Base-by-base conservation (phyloP, 2,329 filamentous ascomycete genomes). In the Domatiomyces globalis region DNA sequence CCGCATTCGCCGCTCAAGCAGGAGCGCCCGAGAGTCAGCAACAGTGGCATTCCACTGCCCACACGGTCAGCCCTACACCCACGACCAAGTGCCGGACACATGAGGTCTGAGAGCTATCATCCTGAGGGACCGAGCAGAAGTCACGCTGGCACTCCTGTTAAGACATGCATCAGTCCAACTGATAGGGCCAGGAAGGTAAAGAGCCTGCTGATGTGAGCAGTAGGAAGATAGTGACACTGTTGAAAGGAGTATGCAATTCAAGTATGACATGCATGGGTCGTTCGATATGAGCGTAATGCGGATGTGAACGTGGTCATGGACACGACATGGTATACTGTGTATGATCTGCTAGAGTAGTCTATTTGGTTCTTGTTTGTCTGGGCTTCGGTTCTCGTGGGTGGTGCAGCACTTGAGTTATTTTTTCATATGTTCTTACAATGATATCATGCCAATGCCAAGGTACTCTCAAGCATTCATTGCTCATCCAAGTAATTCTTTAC, bases 61-160 rank as follows among this genome's bases (percentile, higher is more conserved):
- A 42, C 18, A 44, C 50, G 27, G 43, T 45, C 53, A 43, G 12
- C 45, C 8, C 29, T 39, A 29, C 12, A 44, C 43, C 27, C 51
- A 18, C 53, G 53, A 29, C 54, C 50, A 46, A 51, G 47, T 25
- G 44, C 27, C 19, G 60, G 58, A 18, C 58, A 61, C 42, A 36
- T 55, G 36, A 54, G 60, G 43, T 60, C 58, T 12, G 60, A 62
- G 45, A 61, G 59, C 42, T 60, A 62, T 49, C 57, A 60, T 20
- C 44, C 57, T 8, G 53, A 51, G n/a, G 17, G 22, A 39, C 8
- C 25, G 17, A 43, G 46, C 15, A 49, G 51, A 5, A 58, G 54
- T 48, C 59, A 61, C 49, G 48, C 56, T 46, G 54, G 49, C 51
- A 60, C 54, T 50, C 59, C 59, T 1, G 51, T 56, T 22, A 58